Evolutionary conservation across 2,329 filamentous ascomycete genomes (phyloP), one percentile per base, ranked within the genome.

Genomic region (Neofusicoccum kwambonambiense): DNA sequence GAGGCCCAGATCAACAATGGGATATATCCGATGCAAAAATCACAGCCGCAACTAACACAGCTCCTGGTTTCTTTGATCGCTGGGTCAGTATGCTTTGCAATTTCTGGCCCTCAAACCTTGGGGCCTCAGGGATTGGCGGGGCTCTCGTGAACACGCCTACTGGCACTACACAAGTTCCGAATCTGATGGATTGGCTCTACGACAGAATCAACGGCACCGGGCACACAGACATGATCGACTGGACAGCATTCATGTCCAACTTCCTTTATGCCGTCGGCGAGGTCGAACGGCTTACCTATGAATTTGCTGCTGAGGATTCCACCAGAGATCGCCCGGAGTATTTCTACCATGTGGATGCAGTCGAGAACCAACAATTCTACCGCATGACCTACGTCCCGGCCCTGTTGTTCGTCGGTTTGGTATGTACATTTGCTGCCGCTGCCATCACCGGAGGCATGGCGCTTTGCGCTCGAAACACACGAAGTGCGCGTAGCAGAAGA

Each of bases 381-480:
- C 66, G 67, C 31, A 69, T 70, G 39, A 70, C 68, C 9, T 67
- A 68, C 27, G 67, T 70, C 4, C 68, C 68, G 9, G 50, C 51
- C 22, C 64, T 70, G 8, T 35, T 70, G 15, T 17, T 70, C 2
- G 13, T 67, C 5, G 67, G 45, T 3, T n/a, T 62, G 45, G 3
- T 34, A 34, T 41, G 44, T 17, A 3, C 51, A 34, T 6, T 62
- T 7, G 17, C 2, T 1, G 58, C 58, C 8, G 58, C 9, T 1
- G 19, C 13, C 15, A n/a, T 62, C 2, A 62, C 58, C 19, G 45
- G 12, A 4, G 45, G 15, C 6, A 39, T 62, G 58, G 45, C 45
- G 31, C 11, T 50, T 8, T 39, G 12, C 7, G 17, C 58, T 27
- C 7, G 9, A 45, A 12, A n/a, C 17, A 13, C 17, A n/a, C 27